Evolutionary conservation across 768 basidiomycete species (phyloP), one percentile per base, ranked within the genome.

Genomic region (Pholiota molesta): DNA sequence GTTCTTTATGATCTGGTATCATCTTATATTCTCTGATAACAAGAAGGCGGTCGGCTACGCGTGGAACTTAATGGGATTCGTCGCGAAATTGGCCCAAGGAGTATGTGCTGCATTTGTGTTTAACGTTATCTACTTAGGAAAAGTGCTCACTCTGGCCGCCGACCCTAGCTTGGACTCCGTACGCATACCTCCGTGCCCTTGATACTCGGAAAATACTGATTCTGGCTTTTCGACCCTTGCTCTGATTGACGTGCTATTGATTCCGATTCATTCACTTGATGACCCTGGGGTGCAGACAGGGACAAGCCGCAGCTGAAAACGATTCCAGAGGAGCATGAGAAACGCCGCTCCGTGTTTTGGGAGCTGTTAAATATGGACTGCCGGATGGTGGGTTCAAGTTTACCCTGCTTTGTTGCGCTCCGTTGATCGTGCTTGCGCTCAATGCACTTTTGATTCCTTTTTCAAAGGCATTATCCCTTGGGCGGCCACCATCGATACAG

Each of bases 31-130:
- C 65, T 90, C 88, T 14, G 87, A 89, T 69, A 86, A 90, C 71
- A 88, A 84, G 63, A 87, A 88, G 64, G 88, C 87, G 0, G 81
- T 88, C 13, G 86, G 88, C 16, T 88, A 90, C 61, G 88, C 89
- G 17, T 91, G 89, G 89, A 88, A 88, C 60, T 75, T 90, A 45
- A 86, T 91, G 85, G 89, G 90, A 19, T 86, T 91, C 59, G 83
- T 88, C 9, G 85, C 86, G 31, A 91, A 90, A 71, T 74, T 91
- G 17, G 87, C 89, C 7, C 89, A 89, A 72, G 87, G 85, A 64
- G 89, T 90, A 69, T 74, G 89, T 73, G 52, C 59, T 59, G 42
- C 40, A 59, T 61, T 57, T 49, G 6, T 31, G 31, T 31, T 9
- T 9, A 31, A 31, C 31, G 2, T 9, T 54, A 0, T 33, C n/a